These are phyloP conservation scores for Solanum microdontum DNA, from an alignment of 257 asterid genomes.

Conservation along the genomic window DNA sequence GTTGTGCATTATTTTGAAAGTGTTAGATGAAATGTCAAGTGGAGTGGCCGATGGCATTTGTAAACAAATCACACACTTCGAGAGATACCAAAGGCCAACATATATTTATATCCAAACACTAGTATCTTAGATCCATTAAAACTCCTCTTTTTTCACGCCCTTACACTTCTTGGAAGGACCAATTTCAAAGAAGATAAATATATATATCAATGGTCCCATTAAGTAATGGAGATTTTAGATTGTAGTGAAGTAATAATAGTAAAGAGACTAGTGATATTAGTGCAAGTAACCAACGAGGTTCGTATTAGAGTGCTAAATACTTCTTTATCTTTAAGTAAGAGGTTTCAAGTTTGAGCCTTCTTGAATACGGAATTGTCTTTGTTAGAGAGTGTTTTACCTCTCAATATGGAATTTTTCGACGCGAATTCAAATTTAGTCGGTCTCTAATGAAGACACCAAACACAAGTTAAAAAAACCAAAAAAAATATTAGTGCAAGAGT, in stretches of 20 bases:
- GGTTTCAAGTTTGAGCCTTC: too few species aligned
- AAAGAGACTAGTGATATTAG: background rate
- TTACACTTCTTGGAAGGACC: conserved; percentile 1
- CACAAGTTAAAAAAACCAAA: too few species aligned
- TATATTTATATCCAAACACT: background rate
- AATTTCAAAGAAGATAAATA: background rate
- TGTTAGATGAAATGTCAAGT: background rate
- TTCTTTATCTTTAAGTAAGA: too few species aligned
- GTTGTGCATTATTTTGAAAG: background rate
- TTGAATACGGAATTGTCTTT: rapidly evolving
- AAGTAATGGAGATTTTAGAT: background rate
- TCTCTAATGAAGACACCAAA: background rate
- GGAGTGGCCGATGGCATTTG: background rate
- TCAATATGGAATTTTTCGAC: too few species aligned
- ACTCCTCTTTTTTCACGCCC: background rate
- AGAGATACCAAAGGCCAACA: background rate
- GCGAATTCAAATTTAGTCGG: too few species aligned
- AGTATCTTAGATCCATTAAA: background rate
- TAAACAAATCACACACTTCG: background rate
- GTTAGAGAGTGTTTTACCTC: background rate
- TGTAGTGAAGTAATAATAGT: background rate
- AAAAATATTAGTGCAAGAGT: background rate
- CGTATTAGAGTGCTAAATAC: background rate
- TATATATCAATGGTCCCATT: background rate
- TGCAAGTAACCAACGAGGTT: background rate